Evolutionary conservation across 2,329 filamentous ascomycete genomes (phyloP), one percentile per base, ranked within the genome.

Genomic region (Colletotrichum sp.): DNA sequence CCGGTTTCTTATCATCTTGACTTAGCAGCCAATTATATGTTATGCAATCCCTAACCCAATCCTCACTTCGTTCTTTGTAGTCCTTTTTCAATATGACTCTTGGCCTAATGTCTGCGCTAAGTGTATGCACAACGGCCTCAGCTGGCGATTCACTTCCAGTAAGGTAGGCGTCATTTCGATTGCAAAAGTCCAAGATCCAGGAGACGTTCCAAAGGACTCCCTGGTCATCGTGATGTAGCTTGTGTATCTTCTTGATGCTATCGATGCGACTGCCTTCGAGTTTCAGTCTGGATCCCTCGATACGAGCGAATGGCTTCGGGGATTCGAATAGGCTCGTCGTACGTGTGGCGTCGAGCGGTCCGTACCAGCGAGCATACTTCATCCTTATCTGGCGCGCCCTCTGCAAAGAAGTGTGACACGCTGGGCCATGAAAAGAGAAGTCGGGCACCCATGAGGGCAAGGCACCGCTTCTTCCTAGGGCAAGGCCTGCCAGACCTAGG

Each of bases 371-470:
- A 2, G 32, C 24, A 5, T 59, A 39, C 13, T 49, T 44, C 15
- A 44, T 60, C 6, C 49, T 36, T 6, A 55, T 13, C 7, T 72
- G 72, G 1, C 72, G 55, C 28, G 62, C 18, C 16, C 68, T 59
- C 28, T 75, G 72, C 8, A 75, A 52, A 2, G 72, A 72, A 2
- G 68, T 67, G 8, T 49, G 55, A 15, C 30, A 36, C 12, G 21
- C 21, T 2, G 72, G 49, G 2, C 72, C 72, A n/a, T 26, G 52
- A 12, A 71, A 63, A 4, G 68, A 49, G 13, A 66, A 72, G 30
- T 75, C 72, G 9, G 72, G 72, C 10, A 75, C 62, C 72, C 72
- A 75, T 5, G 72, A 75, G 4, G 72, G 72, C 21, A 75, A 32
- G 6, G 16, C 10, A 24, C 55, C 18, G 7, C 44, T 44, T 15